These are phyloP conservation scores for Paramecium caudatum DNA, from an alignment of 73 alveolate species.

Conservation along the genomic window DNA sequence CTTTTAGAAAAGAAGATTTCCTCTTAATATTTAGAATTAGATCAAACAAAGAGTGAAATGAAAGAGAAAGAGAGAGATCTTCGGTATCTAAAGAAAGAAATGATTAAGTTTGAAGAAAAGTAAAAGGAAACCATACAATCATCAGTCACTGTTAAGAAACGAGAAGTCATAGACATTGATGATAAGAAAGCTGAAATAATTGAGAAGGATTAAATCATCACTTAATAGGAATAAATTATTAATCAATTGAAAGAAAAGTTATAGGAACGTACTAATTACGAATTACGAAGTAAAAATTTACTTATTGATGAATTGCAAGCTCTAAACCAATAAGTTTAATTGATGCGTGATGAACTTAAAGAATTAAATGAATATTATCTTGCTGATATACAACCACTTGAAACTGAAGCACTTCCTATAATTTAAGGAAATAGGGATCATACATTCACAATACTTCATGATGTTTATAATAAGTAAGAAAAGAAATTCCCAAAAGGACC, in stretches of 20 bases:
- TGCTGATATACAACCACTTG: slow-evolving; percentile 54
- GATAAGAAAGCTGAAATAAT: slow-evolving; percentile 64
- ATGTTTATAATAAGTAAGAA: slow-evolving; percentile 46
- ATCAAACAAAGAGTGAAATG: neutral
- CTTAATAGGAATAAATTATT: slow-evolving; percentile 26
- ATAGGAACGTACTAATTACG: slow-evolving; percentile 55
- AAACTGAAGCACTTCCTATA: slow-evolving; percentile 44
- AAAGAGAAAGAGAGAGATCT: slow-evolving; percentile 56
- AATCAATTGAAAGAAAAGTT: slow-evolving; percentile 42
- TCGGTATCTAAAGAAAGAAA: slow-evolving; percentile 41
- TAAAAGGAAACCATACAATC: neutral
- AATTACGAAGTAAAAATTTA: slow-evolving; percentile 53
- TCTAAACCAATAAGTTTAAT: neutral
- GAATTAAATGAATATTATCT: slow-evolving; percentile 52
- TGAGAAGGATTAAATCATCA: slow-evolving; percentile 42
- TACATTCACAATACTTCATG: slow-evolving; percentile 55
- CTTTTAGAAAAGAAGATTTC: slow-evolving; percentile 49
- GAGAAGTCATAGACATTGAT: slow-evolving; percentile 46
- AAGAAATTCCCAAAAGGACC: slow-evolving; percentile 60
- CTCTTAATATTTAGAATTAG: slow-evolving; percentile 42
- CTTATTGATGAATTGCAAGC: slow-evolving; percentile 49
- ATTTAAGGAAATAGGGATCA: slow-evolving; percentile 65
- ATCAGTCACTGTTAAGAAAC: slow-evolving; percentile 20
- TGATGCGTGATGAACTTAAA: slow-evolving; percentile 52
- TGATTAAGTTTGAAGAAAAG: slow-evolving; percentile 49